Conservation (phyloP, 78 protist species). For the Mantamonas sphyraenae region DNA sequence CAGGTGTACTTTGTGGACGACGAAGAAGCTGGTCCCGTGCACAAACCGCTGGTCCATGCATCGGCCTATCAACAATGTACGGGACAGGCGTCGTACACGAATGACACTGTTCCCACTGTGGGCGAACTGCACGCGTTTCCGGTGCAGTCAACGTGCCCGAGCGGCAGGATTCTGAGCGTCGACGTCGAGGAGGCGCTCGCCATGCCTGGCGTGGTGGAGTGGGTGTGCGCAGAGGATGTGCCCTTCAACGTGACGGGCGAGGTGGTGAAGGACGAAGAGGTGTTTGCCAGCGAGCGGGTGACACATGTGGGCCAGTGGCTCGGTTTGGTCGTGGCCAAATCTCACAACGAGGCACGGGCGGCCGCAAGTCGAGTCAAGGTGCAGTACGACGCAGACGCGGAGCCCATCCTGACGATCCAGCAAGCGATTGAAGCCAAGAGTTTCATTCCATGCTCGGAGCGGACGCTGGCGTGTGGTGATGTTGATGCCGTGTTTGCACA, state of each 20-base stretch:
- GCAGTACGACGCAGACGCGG: conserved; percentile 54
- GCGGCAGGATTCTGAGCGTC: background rate
- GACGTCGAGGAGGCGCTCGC: conserved; percentile 13
- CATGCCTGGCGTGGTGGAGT: conserved; percentile 15
- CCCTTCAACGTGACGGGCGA: conserved; percentile 58
- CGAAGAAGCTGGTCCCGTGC: too few relatives aligned
- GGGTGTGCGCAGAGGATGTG: conserved; percentile 58
- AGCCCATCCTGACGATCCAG: conserved; percentile 57
- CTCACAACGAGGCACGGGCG: conserved; percentile 35
- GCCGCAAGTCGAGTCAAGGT: conserved; percentile 61
- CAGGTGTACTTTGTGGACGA: too few relatives aligned
- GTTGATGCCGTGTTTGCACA: conserved; percentile 27
- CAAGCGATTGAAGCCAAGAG: conserved; percentile 77
- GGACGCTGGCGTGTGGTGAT: conserved; percentile 52
- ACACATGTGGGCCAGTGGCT: conserved; percentile 49
- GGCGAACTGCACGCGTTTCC: too few relatives aligned
- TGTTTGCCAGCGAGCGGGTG: conserved; percentile 42
- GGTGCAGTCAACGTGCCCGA: too few relatives aligned
- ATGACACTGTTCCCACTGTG: too few relatives aligned
- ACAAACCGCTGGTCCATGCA: too few relatives aligned
- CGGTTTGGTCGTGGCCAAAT: conserved; percentile 76
- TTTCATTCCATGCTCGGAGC: too few relatives aligned
- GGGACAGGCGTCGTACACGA: too few relatives aligned
- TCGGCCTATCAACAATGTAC: too few relatives aligned
- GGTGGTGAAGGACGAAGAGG: conserved; percentile 64